phyloP scores from a whole-genome alignment of 805 yeast species.

The Lipomyces lipofer region DNA sequence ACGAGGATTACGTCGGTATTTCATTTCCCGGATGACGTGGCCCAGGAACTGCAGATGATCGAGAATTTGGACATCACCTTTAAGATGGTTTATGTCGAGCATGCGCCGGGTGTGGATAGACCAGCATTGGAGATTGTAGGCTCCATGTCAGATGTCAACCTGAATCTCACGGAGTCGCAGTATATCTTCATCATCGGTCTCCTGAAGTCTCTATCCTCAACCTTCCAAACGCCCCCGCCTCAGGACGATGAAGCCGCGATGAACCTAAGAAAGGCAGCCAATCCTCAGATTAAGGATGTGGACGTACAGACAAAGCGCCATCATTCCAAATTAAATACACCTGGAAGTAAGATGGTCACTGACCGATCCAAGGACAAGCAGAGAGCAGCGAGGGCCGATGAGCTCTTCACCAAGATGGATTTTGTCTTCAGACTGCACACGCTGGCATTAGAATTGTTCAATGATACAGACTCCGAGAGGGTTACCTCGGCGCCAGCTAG shows the following conservation, averaged over 20 bases:
- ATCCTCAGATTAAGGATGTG: background rate
- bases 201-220: conserved; percentile 28
- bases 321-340: conserved; percentile 14
- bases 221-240: conserved; percentile 26
- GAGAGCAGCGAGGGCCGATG: background rate
- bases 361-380: conserved; percentile 5
- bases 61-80: conserved; percentile 58
- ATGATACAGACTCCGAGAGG: conserved; percentile 32
- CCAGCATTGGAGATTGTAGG: conserved; percentile 34
- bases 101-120: conserved; percentile 26
- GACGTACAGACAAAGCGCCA: conserved; percentile 8
- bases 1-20: conserved; percentile 67
- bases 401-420: conserved; percentile 32
- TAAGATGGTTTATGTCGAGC: conserved; percentile 40
- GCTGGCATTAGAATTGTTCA: conserved; percentile 33
- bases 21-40: conserved; percentile 46
- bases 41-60: conserved; percentile 63
- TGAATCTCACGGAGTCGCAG: conserved; percentile 33
- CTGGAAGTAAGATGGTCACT: background rate
- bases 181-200: conserved; percentile 32
- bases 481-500: conserved; percentile 32
- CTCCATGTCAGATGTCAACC: conserved; percentile 33
- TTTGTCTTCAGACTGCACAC: conserved; percentile 28
- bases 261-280: conserved; percentile 6
- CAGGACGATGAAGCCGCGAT: conserved; percentile 21